These are phyloP conservation scores for Quercus agrifolia DNA, from an alignment of 306 rosid genomes.

Conservation along the genomic window DNA sequence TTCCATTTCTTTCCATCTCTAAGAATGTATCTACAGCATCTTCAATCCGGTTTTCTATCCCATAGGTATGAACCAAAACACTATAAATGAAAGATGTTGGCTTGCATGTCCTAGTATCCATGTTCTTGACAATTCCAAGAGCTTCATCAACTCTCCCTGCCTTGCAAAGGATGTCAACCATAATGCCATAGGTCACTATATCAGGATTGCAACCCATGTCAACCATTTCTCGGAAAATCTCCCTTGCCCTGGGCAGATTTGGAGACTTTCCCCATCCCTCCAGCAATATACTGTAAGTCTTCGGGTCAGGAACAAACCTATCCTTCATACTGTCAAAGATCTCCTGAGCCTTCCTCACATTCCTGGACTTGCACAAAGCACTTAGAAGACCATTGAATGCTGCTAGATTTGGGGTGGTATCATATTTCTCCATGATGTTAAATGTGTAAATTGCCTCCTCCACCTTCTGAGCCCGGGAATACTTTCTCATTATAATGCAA, in stretches of 20 bases:
- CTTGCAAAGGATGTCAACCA: conserved; percentile 86
- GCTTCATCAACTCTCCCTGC: conserved; percentile 89
- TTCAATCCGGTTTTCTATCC: conserved; percentile 68
- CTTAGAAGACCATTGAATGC: conserved; percentile 78
- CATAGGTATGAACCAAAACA: conserved; percentile 72
- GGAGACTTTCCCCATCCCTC: conserved; percentile 91
- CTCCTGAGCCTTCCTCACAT: conserved; percentile 94
- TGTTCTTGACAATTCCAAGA: conserved; percentile 60
- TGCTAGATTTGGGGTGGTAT: conserved; percentile 50
- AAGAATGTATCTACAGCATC: conserved; percentile 74
- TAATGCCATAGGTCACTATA: conserved; percentile 75
- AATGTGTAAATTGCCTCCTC: conserved; percentile 81
- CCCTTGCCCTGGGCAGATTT: conserved; percentile 77
- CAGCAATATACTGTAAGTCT: conserved; percentile 73
- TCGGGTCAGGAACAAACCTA: conserved; percentile 59
- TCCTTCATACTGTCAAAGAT: conserved; percentile 65
- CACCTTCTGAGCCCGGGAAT: conserved; percentile 76
- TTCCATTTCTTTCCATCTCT: conserved; percentile 71
- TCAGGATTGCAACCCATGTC: conserved; percentile 61
- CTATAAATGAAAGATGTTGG: conserved; percentile 76
- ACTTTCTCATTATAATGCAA: conserved; percentile 78
- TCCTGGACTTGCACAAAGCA: conserved; percentile 78
- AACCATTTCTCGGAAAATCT: conserved; percentile 71
- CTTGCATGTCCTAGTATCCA: conserved; percentile 50
- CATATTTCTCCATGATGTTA: conserved; percentile 76